phyloP scores from a whole-genome alignment of 2,329 filamentous ascomycete species.

The Uncinocarpus reesii region DNA sequence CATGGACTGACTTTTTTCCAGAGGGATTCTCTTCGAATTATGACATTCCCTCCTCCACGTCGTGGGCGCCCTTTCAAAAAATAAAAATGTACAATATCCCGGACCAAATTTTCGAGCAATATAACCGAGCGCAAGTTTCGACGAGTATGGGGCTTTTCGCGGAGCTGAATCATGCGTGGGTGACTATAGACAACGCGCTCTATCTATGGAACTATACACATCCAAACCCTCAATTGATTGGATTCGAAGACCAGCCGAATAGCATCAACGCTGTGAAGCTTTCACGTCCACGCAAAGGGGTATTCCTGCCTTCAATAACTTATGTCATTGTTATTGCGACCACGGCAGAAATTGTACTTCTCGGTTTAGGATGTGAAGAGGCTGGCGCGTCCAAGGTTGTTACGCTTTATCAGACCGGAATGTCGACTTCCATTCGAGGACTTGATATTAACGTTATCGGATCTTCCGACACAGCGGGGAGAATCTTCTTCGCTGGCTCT shows the following conservation, averaged over 20 bases:
- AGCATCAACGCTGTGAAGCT: conserved; percentile 87
- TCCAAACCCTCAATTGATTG: conserved; percentile 80
- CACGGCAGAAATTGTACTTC: conserved; percentile 67
- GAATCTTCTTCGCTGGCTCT: conserved; percentile 83
- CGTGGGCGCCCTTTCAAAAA: conserved; percentile 85
- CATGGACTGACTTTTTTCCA: conserved; percentile 30
- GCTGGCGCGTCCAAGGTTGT: conserved; percentile 60
- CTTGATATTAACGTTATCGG: conserved; percentile 68
- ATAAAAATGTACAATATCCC: conserved; percentile 80
- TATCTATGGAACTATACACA: conserved; percentile 98
- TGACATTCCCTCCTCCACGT: conserved; percentile 56
- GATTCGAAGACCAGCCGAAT: conserved; percentile 79
- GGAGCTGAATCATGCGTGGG: conserved; percentile 89
- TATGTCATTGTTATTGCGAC: conserved; percentile 86
- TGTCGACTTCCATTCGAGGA: conserved; percentile 67
- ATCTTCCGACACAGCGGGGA: conserved; percentile 65
- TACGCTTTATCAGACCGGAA: conserved; percentile 76
- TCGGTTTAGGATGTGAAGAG: conserved; percentile 65
- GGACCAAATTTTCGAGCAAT: conserved; percentile 83
- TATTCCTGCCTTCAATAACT: conserved; percentile 77
- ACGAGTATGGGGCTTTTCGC: conserved; percentile 95
- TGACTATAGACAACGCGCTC: conserved; percentile 86
- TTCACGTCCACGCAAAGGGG: conserved; percentile 70
- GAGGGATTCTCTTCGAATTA: conserved; percentile 89
- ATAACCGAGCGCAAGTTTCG: conserved; percentile 74